Evolutionary conservation across 306 rosid genomes (phyloP).

Genomic region (Crotalaria pallida): DNA sequence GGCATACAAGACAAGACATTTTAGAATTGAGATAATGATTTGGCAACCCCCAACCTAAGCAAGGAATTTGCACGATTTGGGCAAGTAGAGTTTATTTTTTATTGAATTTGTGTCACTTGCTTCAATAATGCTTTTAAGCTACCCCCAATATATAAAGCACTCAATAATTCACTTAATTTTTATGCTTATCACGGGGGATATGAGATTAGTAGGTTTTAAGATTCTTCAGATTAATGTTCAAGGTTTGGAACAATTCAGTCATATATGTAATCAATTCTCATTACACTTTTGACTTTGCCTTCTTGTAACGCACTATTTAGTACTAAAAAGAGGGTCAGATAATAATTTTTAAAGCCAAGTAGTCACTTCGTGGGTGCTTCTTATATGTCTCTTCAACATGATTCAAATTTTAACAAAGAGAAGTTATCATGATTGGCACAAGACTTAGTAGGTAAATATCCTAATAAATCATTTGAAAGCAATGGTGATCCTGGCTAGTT

Average conservation of each 20-base stretch:
- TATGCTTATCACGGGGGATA: not conserved
- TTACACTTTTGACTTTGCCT: constrained; percentile 8
- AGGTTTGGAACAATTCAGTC: not conserved
- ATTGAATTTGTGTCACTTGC: not conserved
- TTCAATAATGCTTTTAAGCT: constrained; percentile 26
- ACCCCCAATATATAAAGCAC: constrained; percentile 21
- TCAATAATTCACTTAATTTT: not conserved
- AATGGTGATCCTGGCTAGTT: not conserved
- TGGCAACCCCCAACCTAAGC: constrained; percentile 29
- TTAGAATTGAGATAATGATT: constrained; percentile 30
- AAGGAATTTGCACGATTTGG: constrained; percentile 9
- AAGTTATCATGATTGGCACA: not conserved
- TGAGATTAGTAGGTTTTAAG: constrained; percentile 9
- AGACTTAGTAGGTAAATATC: not conserved
- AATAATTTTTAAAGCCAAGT: not conserved
- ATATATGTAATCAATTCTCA: constrained; percentile 7
- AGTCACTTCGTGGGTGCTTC: not conserved
- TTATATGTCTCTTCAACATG: not conserved
- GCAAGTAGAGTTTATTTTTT: not conserved
- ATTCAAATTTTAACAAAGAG: not conserved
- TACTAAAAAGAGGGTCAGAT: not conserved
- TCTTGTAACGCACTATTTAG: constrained; percentile 1
- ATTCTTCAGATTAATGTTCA: not conserved
- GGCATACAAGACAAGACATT: constrained; percentile 30
- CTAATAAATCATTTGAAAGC: not conserved